A percentile compares a stretch with the other conserved stretches of the same genome.
Conservation (phyloP, 257 asterid species). For the Solanum tacnaense region DNA sequence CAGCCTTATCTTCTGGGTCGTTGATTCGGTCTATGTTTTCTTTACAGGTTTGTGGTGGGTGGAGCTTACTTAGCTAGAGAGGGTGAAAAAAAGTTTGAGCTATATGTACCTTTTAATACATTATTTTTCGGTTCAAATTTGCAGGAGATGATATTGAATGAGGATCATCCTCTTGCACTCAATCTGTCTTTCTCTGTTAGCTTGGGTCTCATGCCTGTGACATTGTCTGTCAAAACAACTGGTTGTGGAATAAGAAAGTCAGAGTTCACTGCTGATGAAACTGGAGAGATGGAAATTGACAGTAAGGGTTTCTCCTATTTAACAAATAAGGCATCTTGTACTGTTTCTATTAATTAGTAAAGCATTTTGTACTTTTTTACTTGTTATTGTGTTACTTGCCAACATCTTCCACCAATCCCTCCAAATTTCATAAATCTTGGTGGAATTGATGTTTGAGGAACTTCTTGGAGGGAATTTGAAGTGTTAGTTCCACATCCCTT, state of each 20-base stretch:
- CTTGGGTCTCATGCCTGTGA: constrained; percentile 85
- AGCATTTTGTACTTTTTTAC: not conserved
- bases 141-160: constrained; percentile 65
- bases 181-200: constrained; percentile 74
- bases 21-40: constrained; percentile 41
- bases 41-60: constrained; percentile 41
- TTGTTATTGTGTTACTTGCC: not conserved
- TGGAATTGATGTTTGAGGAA: not conserved
- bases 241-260: constrained; percentile 86
- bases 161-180: constrained; percentile 90
- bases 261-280: constrained; percentile 56
- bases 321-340: not conserved
- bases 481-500: not conserved
- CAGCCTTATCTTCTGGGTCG: constrained; percentile 37
- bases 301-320: constrained; percentile 34
- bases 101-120: not conserved
- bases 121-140: constrained; percentile 15
- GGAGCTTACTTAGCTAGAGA: not conserved
- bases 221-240: constrained; percentile 55
- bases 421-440: not conserved
- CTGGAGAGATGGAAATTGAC: constrained; percentile 50
- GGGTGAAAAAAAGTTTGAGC: not conserved
- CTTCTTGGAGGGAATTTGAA: not conserved
- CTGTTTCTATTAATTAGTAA: not conserved
- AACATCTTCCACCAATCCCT: not conserved